Conservation (phyloP, 805 yeast species). For the Hanseniaspora nectarophila region DNA sequence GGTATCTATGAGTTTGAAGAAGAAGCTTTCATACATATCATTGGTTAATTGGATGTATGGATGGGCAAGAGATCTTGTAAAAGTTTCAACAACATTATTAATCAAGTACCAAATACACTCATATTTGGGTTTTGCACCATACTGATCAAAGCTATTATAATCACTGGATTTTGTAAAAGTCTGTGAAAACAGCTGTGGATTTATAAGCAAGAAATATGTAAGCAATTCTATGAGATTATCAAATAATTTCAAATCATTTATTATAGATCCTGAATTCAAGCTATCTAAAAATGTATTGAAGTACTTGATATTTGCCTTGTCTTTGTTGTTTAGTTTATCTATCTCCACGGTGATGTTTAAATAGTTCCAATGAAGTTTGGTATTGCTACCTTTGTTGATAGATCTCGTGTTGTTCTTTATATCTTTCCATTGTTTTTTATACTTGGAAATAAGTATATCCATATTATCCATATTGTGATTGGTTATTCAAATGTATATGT, state of each 20-base stretch:
- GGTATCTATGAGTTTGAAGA: background rate
- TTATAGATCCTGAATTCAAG: background rate
- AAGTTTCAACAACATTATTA: background rate
- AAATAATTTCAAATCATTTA: background rate
- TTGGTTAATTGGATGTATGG: background rate
- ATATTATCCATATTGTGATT: conserved; percentile 13
- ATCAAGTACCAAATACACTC: conserved; percentile 12
- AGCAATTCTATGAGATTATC: background rate
- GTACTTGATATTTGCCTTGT: background rate
- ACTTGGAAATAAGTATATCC: conserved; percentile 12
- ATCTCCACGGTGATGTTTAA: background rate
- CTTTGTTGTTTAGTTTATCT: background rate
- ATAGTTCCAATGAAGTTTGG: conserved; percentile 8
- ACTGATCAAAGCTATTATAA: too few species aligned
- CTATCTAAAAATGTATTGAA: background rate
- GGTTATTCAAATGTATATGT: too few species aligned
- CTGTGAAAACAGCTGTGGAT: conserved; percentile 6
- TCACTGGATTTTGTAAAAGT: background rate
- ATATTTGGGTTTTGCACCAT: background rate
- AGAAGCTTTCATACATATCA: background rate
- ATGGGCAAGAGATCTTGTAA: background rate
- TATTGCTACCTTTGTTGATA: background rate
- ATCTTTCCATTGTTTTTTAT: conserved; percentile 9
- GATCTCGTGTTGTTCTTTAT: conserved; percentile 10
- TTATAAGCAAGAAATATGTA: conserved; percentile 5